Percentiles rank a stretch among this genome's conserved stretches.
Evolutionary conservation across 2,329 filamentous ascomycete species (phyloP).

Genomic region (Parastagonospora avenae): DNA sequence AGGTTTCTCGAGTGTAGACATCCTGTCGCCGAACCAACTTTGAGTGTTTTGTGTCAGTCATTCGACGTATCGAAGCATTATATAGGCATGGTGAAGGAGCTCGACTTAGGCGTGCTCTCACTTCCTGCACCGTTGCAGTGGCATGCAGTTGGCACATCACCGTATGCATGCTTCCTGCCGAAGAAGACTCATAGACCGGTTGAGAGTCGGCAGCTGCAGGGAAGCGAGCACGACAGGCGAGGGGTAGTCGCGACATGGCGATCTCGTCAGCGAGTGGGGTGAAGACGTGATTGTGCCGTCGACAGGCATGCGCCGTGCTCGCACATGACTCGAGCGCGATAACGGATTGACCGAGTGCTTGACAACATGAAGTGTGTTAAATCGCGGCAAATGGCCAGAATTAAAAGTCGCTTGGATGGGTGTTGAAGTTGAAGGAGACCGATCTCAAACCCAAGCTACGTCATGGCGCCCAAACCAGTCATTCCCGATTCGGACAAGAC

Average conservation of each 20-base stretch:
- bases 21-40: not conserved
- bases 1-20: constrained; percentile 9
- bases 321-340: constrained; percentile 8
- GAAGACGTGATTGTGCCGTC: constrained; percentile 36
- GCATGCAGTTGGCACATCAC: not conserved
- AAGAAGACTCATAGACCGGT: not conserved
- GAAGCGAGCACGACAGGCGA: constrained; percentile 16
- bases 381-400: not conserved
- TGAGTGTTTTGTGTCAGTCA: not conserved
- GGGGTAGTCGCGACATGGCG: constrained; percentile 13
- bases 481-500: constrained; percentile 17
- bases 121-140: not conserved
- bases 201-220: constrained; percentile 5
- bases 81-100: too few species aligned
- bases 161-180: not conserved
- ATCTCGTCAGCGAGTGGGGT: constrained; percentile 38
- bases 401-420: constrained; percentile 6
- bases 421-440: not conserved
- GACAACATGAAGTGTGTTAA: not conserved
- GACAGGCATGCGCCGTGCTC: constrained; percentile 5
- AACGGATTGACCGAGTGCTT: constrained; percentile 2
- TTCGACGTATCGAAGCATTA: too few species aligned
- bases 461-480: constrained; percentile 23
- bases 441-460: not conserved
- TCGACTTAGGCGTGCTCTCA: too few species aligned